Base-by-base conservation (phyloP, 169 alveolate genomes). In the Eimeria maxima region DNA sequence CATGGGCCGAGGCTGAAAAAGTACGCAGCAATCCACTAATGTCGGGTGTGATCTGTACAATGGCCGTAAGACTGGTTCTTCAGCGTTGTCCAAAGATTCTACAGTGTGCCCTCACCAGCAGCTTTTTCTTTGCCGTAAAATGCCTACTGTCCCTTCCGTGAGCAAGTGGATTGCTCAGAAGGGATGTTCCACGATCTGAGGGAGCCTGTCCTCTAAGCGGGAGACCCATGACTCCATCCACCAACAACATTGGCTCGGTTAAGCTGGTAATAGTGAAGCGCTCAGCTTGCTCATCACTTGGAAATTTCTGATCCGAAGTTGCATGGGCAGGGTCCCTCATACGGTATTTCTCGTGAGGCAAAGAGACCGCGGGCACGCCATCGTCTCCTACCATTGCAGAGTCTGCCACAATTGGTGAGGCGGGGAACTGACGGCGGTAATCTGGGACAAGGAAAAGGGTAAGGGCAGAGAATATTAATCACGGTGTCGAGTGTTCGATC, bases 401-500 rank as follows among this genome's bases (percentile, higher is more conserved):
- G 60, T 84, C 93, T 53, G 93, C 93, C 80, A 60, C 93, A 45
- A 84, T 84, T 44, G 93, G 93, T 71, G 93, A 84, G 5, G 78
- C 93, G 57, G 93, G 93, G 78, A 84, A 84, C 78, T 84, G 93
- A 5, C 93, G 93, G 78, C 93, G 93, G 78, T 84, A 84, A 33
- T 57, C 93, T 84, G 93, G 20, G 22, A 11, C 57, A 69, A 53
- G 38, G 24, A 57, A 6, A 0, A 78, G 42, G 38, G 16, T 20
- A 53, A 73, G 44, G 22, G 24, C 69, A 81, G 53, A 53, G 42
- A 69, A n/a, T 29, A 13, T 14, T 0, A 2, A 47, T 29, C 80
- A 27, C 6, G 24, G n/a, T 10, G 27, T 22, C n/a, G 24, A 69
- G 22, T 8, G 27, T 29, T 0, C 47, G 14, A 33, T 22, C 45